phyloP scores from a whole-genome alignment of 164 flowering plant species.

The Nymphaea colorata region DNA sequence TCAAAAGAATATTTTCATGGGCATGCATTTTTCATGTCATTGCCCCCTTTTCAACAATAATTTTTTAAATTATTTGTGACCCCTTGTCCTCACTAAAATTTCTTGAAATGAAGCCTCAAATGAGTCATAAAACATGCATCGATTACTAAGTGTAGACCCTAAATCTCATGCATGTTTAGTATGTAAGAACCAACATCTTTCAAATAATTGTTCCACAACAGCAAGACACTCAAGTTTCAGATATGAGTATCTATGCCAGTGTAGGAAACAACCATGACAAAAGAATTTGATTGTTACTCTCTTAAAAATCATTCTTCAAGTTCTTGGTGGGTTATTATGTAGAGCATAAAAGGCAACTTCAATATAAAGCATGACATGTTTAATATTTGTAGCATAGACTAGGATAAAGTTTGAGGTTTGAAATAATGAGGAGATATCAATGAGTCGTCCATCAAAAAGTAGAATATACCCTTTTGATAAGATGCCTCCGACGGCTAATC shows the following conservation, averaged over 20 bases:
- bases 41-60: neutral
- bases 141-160: too few relatives aligned
- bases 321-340: neutral
- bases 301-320: neutral
- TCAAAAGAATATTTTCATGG: neutral
- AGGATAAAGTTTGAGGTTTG: neutral
- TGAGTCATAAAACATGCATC: too few relatives aligned
- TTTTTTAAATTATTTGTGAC: too few relatives aligned
- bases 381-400: too few relatives aligned
- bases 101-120: too few relatives aligned
- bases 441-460: neutral
- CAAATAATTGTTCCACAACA: too few relatives aligned
- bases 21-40: neutral
- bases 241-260: too few relatives aligned
- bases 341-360: neutral
- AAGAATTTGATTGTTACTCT: neutral
- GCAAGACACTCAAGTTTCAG: too few relatives aligned
- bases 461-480: neutral
- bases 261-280: neutral
- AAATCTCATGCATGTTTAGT: too few relatives aligned
- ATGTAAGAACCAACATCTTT: too few relatives aligned
- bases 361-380: neutral
- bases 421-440: neutral
- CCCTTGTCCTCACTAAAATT: too few relatives aligned
- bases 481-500: neutral